Evolutionary conservation across 208 protist genomes (phyloP).

Genomic region (Tritrichomonas musculus): DNA sequence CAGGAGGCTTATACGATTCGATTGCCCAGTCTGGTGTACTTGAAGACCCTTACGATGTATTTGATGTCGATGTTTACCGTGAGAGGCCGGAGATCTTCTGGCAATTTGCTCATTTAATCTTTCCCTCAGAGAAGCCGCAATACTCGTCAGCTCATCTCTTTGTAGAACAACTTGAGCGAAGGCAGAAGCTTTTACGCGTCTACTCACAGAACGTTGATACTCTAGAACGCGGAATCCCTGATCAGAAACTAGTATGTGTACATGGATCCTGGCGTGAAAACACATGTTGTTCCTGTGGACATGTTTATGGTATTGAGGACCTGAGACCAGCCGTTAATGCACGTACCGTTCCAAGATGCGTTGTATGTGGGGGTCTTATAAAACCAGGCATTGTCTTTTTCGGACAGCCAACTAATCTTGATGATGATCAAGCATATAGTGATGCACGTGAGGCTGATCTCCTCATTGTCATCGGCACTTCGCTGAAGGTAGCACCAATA

Average conservation of each 20-base stretch:
- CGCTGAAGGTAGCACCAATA: neutral
- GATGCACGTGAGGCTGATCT: neutral
- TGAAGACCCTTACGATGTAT: neutral
- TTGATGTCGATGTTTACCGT: neutral
- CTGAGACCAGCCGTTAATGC: neutral
- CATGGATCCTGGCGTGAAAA: neutral
- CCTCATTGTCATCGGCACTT: neutral
- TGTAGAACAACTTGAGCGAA: neutral
- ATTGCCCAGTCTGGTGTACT: neutral
- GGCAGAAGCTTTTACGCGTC: neutral
- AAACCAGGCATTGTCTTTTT: constrained; percentile 30
- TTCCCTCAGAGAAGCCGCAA: neutral
- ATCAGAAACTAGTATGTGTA: neutral
- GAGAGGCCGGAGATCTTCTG: neutral
- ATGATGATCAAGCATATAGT: neutral
- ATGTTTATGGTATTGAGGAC: neutral
- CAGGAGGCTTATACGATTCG: neutral
- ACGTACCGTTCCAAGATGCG: neutral
- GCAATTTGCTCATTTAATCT: neutral
- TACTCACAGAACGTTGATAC: constrained; percentile 26
- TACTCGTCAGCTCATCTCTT: neutral
- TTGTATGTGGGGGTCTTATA: neutral
- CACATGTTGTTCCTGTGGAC: neutral
- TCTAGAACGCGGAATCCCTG: neutral
- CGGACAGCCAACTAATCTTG: constrained; percentile 11